phyloP scores from a whole-genome alignment of 768 basidiomycete species.

The Lanmaoa pseudosensibilis region DNA sequence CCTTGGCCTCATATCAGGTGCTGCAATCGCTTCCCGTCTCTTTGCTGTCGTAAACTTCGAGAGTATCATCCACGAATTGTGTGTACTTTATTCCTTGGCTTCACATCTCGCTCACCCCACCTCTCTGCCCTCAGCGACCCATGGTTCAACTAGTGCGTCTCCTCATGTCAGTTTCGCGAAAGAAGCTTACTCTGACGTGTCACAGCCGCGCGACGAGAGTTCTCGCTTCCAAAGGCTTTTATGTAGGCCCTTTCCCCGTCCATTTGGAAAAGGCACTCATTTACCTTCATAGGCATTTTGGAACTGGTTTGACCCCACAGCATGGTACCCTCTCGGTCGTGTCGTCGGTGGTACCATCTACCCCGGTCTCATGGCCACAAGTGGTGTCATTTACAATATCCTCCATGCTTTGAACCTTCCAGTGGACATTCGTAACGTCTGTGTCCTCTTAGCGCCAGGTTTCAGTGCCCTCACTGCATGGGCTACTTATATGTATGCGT shows the following conservation, averaged over 20 bases:
- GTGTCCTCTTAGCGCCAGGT: constrained; percentile 94
- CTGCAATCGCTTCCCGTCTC: constrained; percentile 92
- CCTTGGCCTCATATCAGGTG: constrained; percentile 86
- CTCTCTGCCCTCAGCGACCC: constrained; percentile 65
- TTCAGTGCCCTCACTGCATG: constrained; percentile 97
- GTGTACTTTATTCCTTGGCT: constrained; percentile 33
- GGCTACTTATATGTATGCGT: constrained; percentile 87
- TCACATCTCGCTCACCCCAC: not conserved
- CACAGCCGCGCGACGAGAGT: constrained; percentile 89
- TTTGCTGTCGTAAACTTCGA: constrained; percentile 99
- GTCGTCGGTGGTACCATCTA: constrained; percentile 99
- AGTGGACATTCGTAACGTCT: constrained; percentile 96
- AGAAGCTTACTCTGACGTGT: not conserved
- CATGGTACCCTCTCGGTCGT: constrained; percentile 98
- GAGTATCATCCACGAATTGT: constrained; percentile 99
- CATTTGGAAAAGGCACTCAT: constrained; percentile 4
- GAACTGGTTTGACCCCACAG: constrained; percentile 99
- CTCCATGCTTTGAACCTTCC: constrained; percentile 89
- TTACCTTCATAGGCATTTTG: constrained; percentile 82
- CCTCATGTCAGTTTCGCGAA: not conserved
- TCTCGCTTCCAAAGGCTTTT: constrained; percentile 90
- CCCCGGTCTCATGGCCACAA: constrained; percentile 97
- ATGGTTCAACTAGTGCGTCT: constrained; percentile 97
- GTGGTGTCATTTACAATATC: constrained; percentile 93
- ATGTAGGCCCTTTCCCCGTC: constrained; percentile 54